phyloP scores from a whole-genome alignment of 2,329 filamentous ascomycete genomes.

The Colletotrichum sp. region DNA sequence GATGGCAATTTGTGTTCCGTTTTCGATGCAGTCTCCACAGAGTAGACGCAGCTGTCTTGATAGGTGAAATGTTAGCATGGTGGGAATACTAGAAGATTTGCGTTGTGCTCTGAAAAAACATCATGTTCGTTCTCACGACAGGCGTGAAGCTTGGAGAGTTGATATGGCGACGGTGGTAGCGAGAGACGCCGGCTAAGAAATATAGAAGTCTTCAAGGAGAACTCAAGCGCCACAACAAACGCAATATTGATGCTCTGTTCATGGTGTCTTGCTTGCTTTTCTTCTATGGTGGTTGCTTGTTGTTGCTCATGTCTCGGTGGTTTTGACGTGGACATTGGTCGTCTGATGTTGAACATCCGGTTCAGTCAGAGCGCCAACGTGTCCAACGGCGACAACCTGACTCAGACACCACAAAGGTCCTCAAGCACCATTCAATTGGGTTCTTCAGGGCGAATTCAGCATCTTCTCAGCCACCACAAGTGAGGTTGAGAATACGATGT shows the following conservation, averaged over 20 bases:
- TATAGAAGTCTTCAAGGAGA: too few species aligned
- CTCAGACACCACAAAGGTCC: background rate
- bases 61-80: too few species aligned
- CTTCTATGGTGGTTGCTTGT: background rate
- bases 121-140: too few species aligned
- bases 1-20: too few species aligned
- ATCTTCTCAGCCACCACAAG: background rate
- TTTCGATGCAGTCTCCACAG: too few species aligned
- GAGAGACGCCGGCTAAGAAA: too few species aligned
- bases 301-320: background rate
- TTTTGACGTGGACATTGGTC: background rate
- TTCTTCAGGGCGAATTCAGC: background rate
- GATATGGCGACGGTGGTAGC: too few species aligned
- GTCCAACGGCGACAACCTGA: background rate
- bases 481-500: background rate
- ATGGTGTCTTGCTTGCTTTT: background rate
- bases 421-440: background rate
- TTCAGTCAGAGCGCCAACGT: background rate
- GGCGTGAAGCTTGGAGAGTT: too few species aligned
- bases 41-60: too few species aligned
- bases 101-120: too few species aligned
- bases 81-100: too few species aligned
- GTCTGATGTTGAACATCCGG: background rate
- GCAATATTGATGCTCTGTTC: fast-evolving
- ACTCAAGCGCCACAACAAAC: too few species aligned